Base-by-base conservation (phyloP, 352 stramenopile species). In the Phytophthora boehmeriae region DNA sequence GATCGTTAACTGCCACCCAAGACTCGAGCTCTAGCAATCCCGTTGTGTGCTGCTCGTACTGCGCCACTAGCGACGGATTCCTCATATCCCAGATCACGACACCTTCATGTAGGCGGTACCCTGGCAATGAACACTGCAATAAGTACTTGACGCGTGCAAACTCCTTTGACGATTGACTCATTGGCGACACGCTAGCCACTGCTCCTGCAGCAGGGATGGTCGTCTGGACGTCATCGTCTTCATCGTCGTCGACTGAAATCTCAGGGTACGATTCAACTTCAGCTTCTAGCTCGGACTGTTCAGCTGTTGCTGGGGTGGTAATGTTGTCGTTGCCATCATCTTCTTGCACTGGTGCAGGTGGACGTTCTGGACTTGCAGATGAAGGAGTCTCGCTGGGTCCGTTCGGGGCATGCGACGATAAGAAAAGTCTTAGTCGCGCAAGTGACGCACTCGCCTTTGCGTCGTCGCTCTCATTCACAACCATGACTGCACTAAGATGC, bases 41-140 rank as follows among this genome's bases (percentile, higher is more conserved):
- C 0, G 48, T 54, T 0, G 70, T 65, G 13, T 78, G 67, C 6
- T 81, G 66, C 19, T 86, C 80, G 56, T 90, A 93, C 44, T 92
- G 77, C 1, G 63, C 66, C 0, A 83, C 51, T 0, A 92, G 66
- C 8, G 64, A 69, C 38, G 80, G 75, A 47, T 88, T 92, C 19
- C 71, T 74, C 76, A 94, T 86, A 66, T 92, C 86, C 71, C 76
- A 89, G 49, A 92, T 83, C 35, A 75, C 54, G 30, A 94, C 61
- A 20, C 81, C 73, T 30, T 88, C 85, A 36, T 84, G 71, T 5
- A 94, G 57, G 8, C 56, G 65, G 59, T 69, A 83, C 0, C 75
- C 80, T 0, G 74, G 70, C 10, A 92, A 57, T 3, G 72, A 92
- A 48, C 82, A 90, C 60, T 86, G 64, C 10, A 93, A 58, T 16